phyloP scores from a whole-genome alignment of 2,329 filamentous ascomycete species.

The Tolypocladium cylindrosporum region DNA sequence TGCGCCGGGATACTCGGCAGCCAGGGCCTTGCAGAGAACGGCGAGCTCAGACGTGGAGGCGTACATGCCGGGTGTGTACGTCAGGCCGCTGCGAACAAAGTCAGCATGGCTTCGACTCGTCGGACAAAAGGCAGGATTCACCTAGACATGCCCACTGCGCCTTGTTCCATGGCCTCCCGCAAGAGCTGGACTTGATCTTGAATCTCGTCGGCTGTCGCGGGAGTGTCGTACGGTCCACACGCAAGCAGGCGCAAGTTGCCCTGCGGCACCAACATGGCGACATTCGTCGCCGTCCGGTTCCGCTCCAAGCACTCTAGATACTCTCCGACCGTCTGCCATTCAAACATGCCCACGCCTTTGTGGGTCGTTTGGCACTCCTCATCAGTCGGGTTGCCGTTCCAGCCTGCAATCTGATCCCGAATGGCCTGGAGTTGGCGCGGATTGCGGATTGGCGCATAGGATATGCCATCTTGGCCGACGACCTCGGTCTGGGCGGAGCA shows the following conservation, averaged over 20 bases:
- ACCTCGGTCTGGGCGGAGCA: slow-evolving; percentile 9
- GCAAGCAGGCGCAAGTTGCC: slow-evolving; percentile 12
- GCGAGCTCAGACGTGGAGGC: slow-evolving; percentile 14
- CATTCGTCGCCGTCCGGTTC: slow-evolving; percentile 13
- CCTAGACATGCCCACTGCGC: slow-evolving; percentile 14
- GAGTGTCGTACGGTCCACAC: slow-evolving; percentile 12
- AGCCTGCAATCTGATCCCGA: slow-evolving; percentile 12
- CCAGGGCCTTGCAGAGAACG: slow-evolving; percentile 9
- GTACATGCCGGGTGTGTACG: slow-evolving; percentile 15
- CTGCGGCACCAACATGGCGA: slow-evolving; percentile 13
- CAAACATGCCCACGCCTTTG: slow-evolving; percentile 7
- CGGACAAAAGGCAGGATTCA: not conserved
- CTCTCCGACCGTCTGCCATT: slow-evolving; percentile 12
- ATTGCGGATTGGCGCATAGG: slow-evolving; percentile 11
- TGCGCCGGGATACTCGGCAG: slow-evolving; percentile 10
- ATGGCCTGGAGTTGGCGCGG: slow-evolving; percentile 9
- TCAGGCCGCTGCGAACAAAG: slow-evolving; percentile 8
- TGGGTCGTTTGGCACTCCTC: slow-evolving; percentile 10
- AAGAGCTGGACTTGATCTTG: slow-evolving; percentile 10
- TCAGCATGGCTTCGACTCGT: not conserved
- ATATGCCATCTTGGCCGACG: slow-evolving; percentile 14
- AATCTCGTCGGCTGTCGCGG: slow-evolving; percentile 8
- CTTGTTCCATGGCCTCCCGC: slow-evolving; percentile 10
- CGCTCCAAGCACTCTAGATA: slow-evolving; percentile 12
- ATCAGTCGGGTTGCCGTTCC: slow-evolving; percentile 14